phyloP scores from a whole-genome alignment of 805 yeast species.

The Brettanomyces naardenensis region DNA sequence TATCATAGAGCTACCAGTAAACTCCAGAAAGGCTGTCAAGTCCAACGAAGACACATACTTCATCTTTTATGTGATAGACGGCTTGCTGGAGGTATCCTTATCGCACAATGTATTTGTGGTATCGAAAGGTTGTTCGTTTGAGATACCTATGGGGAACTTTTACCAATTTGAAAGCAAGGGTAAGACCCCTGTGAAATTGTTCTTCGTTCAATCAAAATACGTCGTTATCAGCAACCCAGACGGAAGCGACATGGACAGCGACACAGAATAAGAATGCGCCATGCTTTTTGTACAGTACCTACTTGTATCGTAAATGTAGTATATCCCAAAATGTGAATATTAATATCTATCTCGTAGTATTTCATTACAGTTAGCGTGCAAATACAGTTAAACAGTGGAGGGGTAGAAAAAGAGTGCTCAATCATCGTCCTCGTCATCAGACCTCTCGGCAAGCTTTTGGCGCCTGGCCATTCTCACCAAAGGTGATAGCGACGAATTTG shows the following conservation, averaged over 20 bases:
- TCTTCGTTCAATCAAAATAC: conserved; percentile 64
- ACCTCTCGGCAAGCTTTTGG: conserved; percentile 40
- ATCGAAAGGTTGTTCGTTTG: conserved; percentile 68
- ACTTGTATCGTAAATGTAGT: neutral
- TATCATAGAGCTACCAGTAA: conserved; percentile 54
- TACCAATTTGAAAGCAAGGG: conserved; percentile 66
- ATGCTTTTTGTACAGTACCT: conserved; percentile 1
- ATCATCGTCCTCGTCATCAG: conserved; percentile 14
- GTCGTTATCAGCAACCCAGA: conserved; percentile 24
- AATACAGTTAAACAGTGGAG: neutral
- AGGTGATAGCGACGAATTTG: conserved; percentile 57
- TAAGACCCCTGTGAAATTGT: conserved; percentile 48
- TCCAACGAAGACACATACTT: conserved; percentile 61
- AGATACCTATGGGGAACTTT: conserved; percentile 69
- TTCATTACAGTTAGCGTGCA: too few species aligned
- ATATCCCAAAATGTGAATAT: neutral
- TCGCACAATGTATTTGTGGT: conserved; percentile 53
- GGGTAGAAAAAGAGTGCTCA: neutral
- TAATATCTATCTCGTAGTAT: neutral
- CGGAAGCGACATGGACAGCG: conserved; percentile 11
- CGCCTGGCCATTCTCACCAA: conserved; percentile 65
- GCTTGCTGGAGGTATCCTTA: conserved; percentile 60
- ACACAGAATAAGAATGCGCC: conserved; percentile 2
- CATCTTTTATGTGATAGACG: conserved; percentile 68
- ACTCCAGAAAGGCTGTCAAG: conserved; percentile 52